Conservation (phyloP, 305 asterid genomes). For the Fraxinus ornus region DNA sequence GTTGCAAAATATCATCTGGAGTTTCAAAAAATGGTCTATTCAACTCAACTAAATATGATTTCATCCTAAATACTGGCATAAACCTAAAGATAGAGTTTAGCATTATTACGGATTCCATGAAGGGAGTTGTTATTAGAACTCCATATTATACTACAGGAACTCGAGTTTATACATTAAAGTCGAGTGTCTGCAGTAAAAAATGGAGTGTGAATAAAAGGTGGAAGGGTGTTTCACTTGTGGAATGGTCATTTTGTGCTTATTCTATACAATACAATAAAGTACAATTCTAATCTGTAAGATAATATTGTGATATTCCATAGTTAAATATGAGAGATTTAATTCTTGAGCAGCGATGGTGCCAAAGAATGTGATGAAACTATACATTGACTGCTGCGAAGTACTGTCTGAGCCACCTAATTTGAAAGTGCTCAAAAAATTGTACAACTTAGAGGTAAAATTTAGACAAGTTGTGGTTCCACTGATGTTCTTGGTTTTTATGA, state of each 20-base stretch:
- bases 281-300: constrained; percentile 14
- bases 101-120: neutral
- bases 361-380: constrained; percentile 73
- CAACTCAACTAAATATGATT: neutral
- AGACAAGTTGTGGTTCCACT: constrained; percentile 15
- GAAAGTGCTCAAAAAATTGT: constrained; percentile 74
- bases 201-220: neutral
- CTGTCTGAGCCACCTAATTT: constrained; percentile 62
- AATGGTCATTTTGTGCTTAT: neutral
- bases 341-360: constrained; percentile 72
- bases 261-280: neutral
- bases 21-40: constrained; percentile 11
- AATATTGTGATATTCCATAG: constrained; percentile 14
- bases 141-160: neutral
- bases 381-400: constrained; percentile 70
- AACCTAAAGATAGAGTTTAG: constrained; percentile 4
- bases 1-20: neutral
- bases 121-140: neutral
- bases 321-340: constrained; percentile 19
- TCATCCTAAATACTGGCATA: constrained; percentile 16
- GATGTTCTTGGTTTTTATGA: constrained; percentile 9
- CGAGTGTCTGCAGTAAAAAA: neutral
- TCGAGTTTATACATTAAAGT: neutral
- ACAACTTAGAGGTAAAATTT: constrained; percentile 64
- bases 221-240: neutral